A percentile compares a stretch with the other conserved stretches of the same genome.
These are phyloP conservation scores for Clitopilus hobsonii DNA, from an alignment of 768 basidiomycete species.

Conservation along the genomic window DNA sequence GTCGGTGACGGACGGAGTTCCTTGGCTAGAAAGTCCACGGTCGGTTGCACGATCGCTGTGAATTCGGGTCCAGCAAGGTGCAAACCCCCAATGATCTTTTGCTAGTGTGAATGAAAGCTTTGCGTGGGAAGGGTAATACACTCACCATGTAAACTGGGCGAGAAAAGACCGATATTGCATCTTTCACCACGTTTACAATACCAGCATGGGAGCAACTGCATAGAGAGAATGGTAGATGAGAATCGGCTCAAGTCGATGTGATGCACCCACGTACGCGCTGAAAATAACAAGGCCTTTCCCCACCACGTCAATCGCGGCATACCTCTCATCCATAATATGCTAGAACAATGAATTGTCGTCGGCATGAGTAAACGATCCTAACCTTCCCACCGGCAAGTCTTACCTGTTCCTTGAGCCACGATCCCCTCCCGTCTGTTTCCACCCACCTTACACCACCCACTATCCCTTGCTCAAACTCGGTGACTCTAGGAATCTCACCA, in stretches of 20 bases:
- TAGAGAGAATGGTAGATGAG: background rate
- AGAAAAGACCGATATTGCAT: constrained; percentile 56
- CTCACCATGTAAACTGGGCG: constrained; percentile 75
- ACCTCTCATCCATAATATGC: constrained; percentile 83
- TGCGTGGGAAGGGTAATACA: background rate
- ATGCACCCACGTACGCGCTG: constrained; percentile 59
- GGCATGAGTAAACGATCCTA: background rate
- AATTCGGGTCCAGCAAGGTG: constrained; percentile 77
- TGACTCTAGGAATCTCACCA: constrained; percentile 73
- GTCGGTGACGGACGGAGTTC: constrained; percentile 56
- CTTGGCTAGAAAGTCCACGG: constrained; percentile 66
- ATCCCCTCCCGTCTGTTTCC: constrained; percentile 26
- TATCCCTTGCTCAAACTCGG: constrained; percentile 64
- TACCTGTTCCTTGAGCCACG: constrained; percentile 57
- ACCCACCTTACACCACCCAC: constrained; percentile 65
- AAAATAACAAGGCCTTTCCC: constrained; percentile 82
- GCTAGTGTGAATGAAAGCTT: background rate
- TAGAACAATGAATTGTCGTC: constrained; percentile 18
- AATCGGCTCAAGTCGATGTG: background rate
- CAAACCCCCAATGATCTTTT: constrained; percentile 72
- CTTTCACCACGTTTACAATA: constrained; percentile 76
- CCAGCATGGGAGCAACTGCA: constrained; percentile 64
- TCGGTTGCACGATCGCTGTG: constrained; percentile 56
- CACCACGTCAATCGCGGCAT: constrained; percentile 69
- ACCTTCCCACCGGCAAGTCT: background rate